phyloP scores from a whole-genome alignment of 78 protist genomes.

The Polysphondylium violaceum region DNA sequence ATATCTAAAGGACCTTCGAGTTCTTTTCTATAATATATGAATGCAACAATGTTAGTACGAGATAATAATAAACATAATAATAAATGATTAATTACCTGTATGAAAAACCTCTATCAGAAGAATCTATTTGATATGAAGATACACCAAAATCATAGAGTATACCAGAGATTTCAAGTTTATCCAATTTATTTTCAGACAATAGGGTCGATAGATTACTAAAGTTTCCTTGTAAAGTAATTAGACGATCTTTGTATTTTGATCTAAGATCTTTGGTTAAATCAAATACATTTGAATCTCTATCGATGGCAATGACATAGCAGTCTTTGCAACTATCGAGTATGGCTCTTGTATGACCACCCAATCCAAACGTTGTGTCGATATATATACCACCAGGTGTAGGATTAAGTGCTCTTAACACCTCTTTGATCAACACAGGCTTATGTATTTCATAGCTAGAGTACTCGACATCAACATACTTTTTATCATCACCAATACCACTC shows the following conservation, averaged over 20 bases:
- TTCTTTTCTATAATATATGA: constrained; percentile 20
- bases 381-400: constrained; percentile 8
- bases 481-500: not conserved
- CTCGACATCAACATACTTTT: not conserved
- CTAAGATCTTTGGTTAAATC: constrained; percentile 38
- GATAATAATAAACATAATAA: not conserved
- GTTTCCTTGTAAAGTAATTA: constrained; percentile 28
- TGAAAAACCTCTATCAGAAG: constrained; percentile 66
- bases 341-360: constrained; percentile 57
- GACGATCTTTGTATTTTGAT: constrained; percentile 21
- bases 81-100: not conserved
- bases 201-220: constrained; percentile 14
- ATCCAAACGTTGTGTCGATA: constrained; percentile 59
- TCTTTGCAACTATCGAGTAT: constrained; percentile 19
- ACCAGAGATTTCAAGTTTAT: constrained; percentile 20
- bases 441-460: constrained; percentile 39
- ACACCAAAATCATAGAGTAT: constrained; percentile 60
- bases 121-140: constrained; percentile 50
- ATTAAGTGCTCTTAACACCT: constrained; percentile 25
- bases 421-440: constrained; percentile 51
- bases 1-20: constrained; percentile 68
- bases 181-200: not conserved
- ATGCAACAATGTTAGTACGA: not conserved
- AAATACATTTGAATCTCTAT: constrained; percentile 63
- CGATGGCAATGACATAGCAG: constrained; percentile 65